Conservation (phyloP, 306 rosid genomes). For the Quillaja saponaria region DNA sequence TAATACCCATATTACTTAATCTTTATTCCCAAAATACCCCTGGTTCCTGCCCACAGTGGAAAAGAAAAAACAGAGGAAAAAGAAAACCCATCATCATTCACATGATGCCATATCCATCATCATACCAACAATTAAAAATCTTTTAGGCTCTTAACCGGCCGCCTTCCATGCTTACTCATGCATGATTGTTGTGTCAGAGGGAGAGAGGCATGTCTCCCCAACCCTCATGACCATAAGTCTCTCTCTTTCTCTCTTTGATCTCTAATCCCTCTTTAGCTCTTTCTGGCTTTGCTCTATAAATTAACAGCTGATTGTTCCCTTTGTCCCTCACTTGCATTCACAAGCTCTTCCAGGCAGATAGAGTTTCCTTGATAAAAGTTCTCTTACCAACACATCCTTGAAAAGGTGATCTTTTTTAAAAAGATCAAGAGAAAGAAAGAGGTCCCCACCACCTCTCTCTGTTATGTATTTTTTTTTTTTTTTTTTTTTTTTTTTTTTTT, state of each 20-base stretch:
- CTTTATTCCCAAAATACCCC: conserved; percentile 47
- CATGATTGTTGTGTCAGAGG: conserved; percentile 96
- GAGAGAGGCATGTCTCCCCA: conserved; percentile 69
- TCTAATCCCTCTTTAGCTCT: conserved; percentile 11
- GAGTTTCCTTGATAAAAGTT: conserved; percentile 41
- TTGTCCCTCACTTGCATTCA: conserved; percentile 56
- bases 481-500: background rate
- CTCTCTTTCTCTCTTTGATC: background rate
- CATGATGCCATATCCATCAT: conserved; percentile 77
- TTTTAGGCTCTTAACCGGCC: conserved; percentile 88
- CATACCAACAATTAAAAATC: conserved; percentile 47
- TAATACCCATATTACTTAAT: conserved; percentile 38
- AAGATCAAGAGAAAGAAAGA: conserved; percentile 39
- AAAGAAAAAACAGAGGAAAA: background rate
- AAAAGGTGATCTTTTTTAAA: conserved; percentile 77
- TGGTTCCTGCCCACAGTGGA: background rate
- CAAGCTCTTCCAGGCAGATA: conserved; percentile 26
- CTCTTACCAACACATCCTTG: conserved; percentile 29
- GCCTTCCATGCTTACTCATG: conserved; percentile 99
- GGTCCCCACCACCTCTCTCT: conserved; percentile 47
- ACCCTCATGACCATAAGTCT: background rate
- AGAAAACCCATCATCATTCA: conserved; percentile 50
- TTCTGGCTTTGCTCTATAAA: conserved; percentile 64
- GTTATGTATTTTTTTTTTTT: conserved; percentile 16
- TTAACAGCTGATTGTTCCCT: conserved; percentile 54